These are phyloP conservation scores for Trichoderma sp. DNA, from an alignment of 2,329 filamentous ascomycete species.

Conservation along the genomic window DNA sequence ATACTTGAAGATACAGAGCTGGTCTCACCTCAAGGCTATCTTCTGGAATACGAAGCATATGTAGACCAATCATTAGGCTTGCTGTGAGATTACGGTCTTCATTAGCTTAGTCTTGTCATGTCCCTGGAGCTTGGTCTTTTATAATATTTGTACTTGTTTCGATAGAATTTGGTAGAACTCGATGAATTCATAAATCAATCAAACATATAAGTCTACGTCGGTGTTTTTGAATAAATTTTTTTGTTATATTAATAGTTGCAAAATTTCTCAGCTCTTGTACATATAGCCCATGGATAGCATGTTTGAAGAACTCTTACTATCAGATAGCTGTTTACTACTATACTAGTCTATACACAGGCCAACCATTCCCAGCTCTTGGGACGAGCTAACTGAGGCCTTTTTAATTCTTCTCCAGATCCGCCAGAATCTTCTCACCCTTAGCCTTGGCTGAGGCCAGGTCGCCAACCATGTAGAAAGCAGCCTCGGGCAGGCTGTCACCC, in stretches of 20 bases:
- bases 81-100: background rate
- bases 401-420: constrained; percentile 74
- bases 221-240: background rate
- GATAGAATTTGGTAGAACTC: background rate
- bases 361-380: constrained; percentile 33
- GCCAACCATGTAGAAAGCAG: constrained; percentile 97
- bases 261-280: constrained; percentile 9
- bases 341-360: constrained; percentile 57
- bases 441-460: constrained; percentile 86
- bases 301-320: constrained; percentile 17
- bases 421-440: constrained; percentile 99
- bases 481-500: constrained; percentile 92
- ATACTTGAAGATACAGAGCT: constrained; percentile 47
- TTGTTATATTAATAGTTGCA: constrained; percentile 13
- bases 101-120: background rate
- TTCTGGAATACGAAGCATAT: background rate
- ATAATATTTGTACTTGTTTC: background rate
- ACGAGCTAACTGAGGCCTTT: constrained; percentile 36
- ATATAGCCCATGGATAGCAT: constrained; percentile 12
- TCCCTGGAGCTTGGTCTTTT: background rate
- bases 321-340: constrained; percentile 17
- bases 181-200: background rate
- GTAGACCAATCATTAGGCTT: background rate
- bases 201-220: background rate
- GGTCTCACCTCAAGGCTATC: constrained; percentile 19